Base-by-base conservation (phyloP, 148 eudicot genomes). In the Silene conica region DNA sequence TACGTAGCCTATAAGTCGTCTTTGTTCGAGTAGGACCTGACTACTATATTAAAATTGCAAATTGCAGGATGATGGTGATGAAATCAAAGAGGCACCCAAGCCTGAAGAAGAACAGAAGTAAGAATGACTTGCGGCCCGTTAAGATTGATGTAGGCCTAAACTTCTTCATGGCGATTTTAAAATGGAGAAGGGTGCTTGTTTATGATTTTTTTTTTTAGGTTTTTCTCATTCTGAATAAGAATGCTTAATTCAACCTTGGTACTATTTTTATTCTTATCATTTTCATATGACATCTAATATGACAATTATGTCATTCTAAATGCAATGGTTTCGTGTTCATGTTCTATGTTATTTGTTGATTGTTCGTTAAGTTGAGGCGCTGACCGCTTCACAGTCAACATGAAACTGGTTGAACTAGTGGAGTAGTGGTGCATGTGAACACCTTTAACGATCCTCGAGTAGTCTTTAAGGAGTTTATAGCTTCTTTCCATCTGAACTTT, bases 51-150 rank as follows among this genome's bases (percentile, higher is more conserved):
- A 43, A 68, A 38, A 28, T 70, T 26, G 55, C 9, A 25, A 8
- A 10, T 10, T 69, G 26, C 81, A 88, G 91, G 91, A 88, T 43
- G 91, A 88, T 62, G 87, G 86, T n/a, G 89, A 88, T 43, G 89
- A 88, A 75, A 82, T 84, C 73, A 88, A 86, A 72, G 91, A 88
- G 78, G 89, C 89, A 73, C 62, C 84, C 66, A 84, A 82, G 77
- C 69, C 77, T 6, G 87, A 83, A 10, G 89, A 77, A 0, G 85
- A 83, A 79, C 77, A 85, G 68, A 74, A 83, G 79, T 83, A 76
- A 83, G 77, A 73, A 22, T 38, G 43, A 38, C 43, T 38, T 55
- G 28, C 69, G 14, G 48, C 71, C 21, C 26, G 18, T 18, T 14
- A 72, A 61, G 72, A 72, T 48, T 63, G 63, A 70, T 77, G 65